A percentile compares a stretch with the other conserved stretches of the same genome.
Evolutionary conservation across 371 early-diverging fungal species (phyloP).

Genomic region (Circinella umbellata): DNA sequence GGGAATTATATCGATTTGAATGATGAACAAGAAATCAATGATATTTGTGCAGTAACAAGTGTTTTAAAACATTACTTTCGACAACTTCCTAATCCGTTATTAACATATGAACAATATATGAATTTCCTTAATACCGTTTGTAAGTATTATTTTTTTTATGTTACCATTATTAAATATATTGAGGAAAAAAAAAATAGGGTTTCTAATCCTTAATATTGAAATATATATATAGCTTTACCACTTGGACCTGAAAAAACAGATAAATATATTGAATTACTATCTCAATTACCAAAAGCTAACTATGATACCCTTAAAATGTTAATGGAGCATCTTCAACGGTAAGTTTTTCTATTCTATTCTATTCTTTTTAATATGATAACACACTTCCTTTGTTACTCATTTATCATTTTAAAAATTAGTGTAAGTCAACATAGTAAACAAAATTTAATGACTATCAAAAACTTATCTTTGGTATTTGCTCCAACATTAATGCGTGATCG

Average conservation of each 20-base stretch:
- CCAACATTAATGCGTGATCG: constrained; percentile 83
- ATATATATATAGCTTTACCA: constrained; percentile 17
- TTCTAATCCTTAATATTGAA: no score
- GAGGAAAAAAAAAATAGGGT: no score
- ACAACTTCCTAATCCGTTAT: constrained; percentile 88
- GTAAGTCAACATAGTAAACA: constrained; percentile 58
- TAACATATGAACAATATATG: constrained; percentile 79
- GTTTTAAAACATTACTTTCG: constrained; percentile 96
- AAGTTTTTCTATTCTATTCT: constrained; percentile 9
- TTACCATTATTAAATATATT: neutral
- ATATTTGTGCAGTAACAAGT: constrained; percentile 85
- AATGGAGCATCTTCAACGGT: constrained; percentile 45
- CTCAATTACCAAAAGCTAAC: constrained; percentile 45
- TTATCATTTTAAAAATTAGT: constrained; percentile 22
- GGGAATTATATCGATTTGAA: constrained; percentile 57
- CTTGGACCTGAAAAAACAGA: constrained; percentile 28
- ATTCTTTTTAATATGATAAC: no score
- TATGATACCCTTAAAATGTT: constrained; percentile 49
- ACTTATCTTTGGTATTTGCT: constrained; percentile 92
- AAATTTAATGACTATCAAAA: constrained; percentile 88
- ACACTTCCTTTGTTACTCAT: neutral
- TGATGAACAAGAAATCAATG: constrained; percentile 57
- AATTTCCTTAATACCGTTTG: constrained; percentile 74
- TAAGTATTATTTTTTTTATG: constrained; percentile 27
- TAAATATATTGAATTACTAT: constrained; percentile 26